A percentile compares a stretch with the other conserved stretches of the same genome.
These are phyloP conservation scores for Saksenaea oblongispora DNA, from an alignment of 371 early-diverging fungal genomes.

Conservation along the genomic window DNA sequence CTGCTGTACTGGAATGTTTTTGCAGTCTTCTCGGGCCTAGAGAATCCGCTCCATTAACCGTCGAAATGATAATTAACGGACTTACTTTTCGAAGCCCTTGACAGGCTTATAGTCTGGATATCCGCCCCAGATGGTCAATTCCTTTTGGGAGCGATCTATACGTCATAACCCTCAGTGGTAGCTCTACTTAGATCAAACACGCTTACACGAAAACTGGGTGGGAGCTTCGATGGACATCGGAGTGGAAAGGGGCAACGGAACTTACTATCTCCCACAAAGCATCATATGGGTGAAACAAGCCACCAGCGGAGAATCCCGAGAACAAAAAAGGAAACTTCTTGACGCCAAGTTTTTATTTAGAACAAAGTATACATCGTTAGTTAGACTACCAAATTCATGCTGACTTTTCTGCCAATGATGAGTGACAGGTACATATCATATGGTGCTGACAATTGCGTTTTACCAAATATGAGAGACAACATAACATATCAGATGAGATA, in stretches of 20 bases:
- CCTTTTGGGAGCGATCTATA: slow-evolving; percentile 69
- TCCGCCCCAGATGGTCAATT: slow-evolving; percentile 64
- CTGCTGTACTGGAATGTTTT: slow-evolving; percentile 81
- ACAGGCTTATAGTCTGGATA: slow-evolving; percentile 57
- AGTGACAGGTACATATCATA: too few species aligned
- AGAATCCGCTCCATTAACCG: neutral
- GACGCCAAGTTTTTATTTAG: too few species aligned
- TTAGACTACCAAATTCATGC: too few species aligned
- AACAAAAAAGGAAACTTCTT: slow-evolving; percentile 5
- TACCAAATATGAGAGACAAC: too few species aligned
- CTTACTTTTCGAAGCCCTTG: slow-evolving; percentile 55
- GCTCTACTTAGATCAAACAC: neutral
- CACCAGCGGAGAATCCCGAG: neutral
- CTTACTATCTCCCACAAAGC: neutral
- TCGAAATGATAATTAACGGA: neutral
- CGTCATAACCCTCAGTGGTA: neutral
- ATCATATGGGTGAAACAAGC: neutral
- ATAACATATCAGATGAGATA: too few species aligned
- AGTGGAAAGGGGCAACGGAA: slow-evolving; percentile 1
- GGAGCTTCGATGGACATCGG: slow-evolving; percentile 16
- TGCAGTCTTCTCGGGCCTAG: slow-evolving; percentile 61
- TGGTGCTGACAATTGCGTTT: too few species aligned
- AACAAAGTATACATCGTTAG: too few species aligned
- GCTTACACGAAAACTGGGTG: slow-evolving; percentile 61
- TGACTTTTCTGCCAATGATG: too few species aligned